Base-by-base conservation (phyloP, 1,284 basidiomycete species). In the Neolentinus lepideus region DNA sequence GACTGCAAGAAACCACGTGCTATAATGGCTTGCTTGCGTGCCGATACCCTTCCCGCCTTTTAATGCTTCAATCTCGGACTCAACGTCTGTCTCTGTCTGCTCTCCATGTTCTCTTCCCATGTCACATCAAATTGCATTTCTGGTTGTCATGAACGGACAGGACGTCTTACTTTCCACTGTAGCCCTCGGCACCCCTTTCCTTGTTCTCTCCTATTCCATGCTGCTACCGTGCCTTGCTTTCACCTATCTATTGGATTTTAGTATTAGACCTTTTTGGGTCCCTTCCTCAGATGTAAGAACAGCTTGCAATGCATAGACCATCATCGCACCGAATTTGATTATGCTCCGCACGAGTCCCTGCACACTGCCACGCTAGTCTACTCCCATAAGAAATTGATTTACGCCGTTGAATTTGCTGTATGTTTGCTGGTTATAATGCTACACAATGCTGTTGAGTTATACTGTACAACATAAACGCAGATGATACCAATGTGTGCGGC, bases 391-490 rank as follows among this genome's bases (percentile, higher is more conserved):
- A 31, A 12, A 31, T 6, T 31, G 29, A 31, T 31, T 31, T 31
- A 31, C 29, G 29, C 4, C 12, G 12, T 31, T 31, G 6, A 31
- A 31, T 31, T 31, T 31, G 29, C 6, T 43, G 38, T 43, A 43
- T 43, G 33, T 9, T 35, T 35, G 33, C 33, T 35, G 27, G 22
- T n/a, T 29, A 50, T 50, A 50, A 25, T 50, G 47, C 47, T 50
- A 50, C 47, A 50, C 47, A 29, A 50, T 50, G 47, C 27, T 6
- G 47, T 50, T 50, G 22, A 26, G 47, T 50, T 50, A 50, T 50
- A 25, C n/a, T 29, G 27, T 50, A 50, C 47, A 50, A 50, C 14
- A 16, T 43, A 50, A 12, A 50, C 47, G 12, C 9, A 25, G 9
- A 11, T 50, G 24, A n/a, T 50, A 25, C 47, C 3, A 25, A 50